A percentile compares a stretch with the other conserved stretches of the same genome.
Conservation (phyloP, 208 protist species). For the Leishmania tropica region DNA sequence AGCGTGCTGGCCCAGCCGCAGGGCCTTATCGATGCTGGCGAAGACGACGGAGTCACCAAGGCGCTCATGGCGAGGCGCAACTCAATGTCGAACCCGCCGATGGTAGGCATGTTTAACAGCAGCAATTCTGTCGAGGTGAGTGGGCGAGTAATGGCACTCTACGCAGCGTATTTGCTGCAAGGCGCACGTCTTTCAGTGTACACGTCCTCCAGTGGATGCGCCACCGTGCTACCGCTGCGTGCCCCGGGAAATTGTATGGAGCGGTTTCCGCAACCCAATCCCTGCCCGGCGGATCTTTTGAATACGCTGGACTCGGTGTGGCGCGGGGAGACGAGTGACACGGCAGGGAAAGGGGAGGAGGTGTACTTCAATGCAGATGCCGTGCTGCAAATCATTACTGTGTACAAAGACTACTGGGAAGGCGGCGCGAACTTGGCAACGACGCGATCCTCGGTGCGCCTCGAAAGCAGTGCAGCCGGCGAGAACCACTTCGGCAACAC, state of each 20-base stretch:
- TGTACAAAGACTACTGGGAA: constrained; percentile 62
- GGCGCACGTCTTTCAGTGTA: constrained; percentile 77
- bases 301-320: constrained; percentile 82
- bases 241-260: constrained; percentile 52
- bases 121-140: constrained; percentile 36
- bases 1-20: constrained; percentile 49
- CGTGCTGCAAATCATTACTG: constrained; percentile 72
- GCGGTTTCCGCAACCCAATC: constrained; percentile 50
- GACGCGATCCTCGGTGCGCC: neutral
- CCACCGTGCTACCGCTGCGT: constrained; percentile 67
- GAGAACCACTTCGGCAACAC: constrained; percentile 9
- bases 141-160: constrained; percentile 69
- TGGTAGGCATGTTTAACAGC: constrained; percentile 43
- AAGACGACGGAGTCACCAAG: constrained; percentile 75
- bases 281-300: constrained; percentile 70
- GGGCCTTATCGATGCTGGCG: constrained; percentile 52
- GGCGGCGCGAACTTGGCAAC: neutral
- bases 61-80: constrained; percentile 41
- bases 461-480: constrained; percentile 1
- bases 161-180: constrained; percentile 77
- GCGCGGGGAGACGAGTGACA: constrained; percentile 42
- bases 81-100: constrained; percentile 27
- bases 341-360: constrained; percentile 21
- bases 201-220: constrained; percentile 39
- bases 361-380: constrained; percentile 67